Evolutionary conservation across 768 basidiomycete genomes (phyloP).

Genomic region (Trametes cubensis): DNA sequence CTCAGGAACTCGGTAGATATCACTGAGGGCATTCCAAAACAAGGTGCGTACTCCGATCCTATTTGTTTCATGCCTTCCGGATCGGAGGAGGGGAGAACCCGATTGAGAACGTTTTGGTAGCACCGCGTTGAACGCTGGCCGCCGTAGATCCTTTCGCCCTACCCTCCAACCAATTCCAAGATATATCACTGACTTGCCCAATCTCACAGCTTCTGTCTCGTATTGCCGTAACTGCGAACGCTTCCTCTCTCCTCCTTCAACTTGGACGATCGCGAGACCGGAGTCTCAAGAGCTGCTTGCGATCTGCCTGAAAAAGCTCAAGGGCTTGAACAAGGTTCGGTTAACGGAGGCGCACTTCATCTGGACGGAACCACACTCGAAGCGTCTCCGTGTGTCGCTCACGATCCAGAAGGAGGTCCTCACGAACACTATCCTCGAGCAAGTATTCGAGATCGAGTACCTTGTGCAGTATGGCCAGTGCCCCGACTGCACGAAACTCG

Average conservation of each 20-base stretch:
- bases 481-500: constrained; percentile 88
- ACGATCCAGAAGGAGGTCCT: constrained; percentile 99
- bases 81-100: no score
- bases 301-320: constrained; percentile 92
- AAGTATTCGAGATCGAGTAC: constrained; percentile 96
- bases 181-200: neutral
- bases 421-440: constrained; percentile 93
- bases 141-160: neutral
- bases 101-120: no score
- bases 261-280: constrained; percentile 84
- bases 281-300: constrained; percentile 94
- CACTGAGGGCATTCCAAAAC: constrained; percentile 96
- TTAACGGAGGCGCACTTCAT: constrained; percentile 98
- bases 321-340: constrained; percentile 91
- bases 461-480: constrained; percentile 95
- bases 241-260: constrained; percentile 85
- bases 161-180: neutral
- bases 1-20: constrained; percentile 93
- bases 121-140: no score
- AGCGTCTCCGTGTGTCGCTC: constrained; percentile 87
- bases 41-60: constrained; percentile 53
- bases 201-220: constrained; percentile 71
- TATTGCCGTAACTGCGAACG: constrained; percentile 97
- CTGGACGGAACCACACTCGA: constrained; percentile 99
- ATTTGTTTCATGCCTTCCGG: neutral